Base-by-base conservation (phyloP, 2,329 filamentous ascomycete species). In the Stachybotrys chlorohalonatus region DNA sequence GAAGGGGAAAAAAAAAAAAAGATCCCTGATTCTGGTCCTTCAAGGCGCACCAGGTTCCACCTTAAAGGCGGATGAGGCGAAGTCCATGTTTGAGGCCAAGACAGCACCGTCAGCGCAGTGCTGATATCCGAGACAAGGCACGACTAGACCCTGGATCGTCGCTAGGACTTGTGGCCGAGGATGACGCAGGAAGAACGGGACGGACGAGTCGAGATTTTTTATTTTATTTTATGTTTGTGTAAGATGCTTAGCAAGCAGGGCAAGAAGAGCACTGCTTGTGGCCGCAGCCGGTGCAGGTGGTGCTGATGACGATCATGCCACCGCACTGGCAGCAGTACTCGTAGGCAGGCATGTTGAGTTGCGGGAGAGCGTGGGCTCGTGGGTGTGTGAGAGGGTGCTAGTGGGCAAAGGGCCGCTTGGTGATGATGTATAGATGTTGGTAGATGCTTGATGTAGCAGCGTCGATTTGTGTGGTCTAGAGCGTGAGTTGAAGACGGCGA, bases 291-390 rank as follows among this genome's bases (percentile, higher is more conserved):
- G 68, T 71, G 73, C 78, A 81, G 53, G 71, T 75, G 65, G 70
- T 77, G 75, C 76, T 80, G 70, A 81, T 81, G 71, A 80, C 78
- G 61, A 81, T 78, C 69, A 80, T 77, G 68, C 73, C 69, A 61
- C 75, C 75, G 70, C 78, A 81, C 63, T 78, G 68, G 74, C 78
- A 80, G 75, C 78, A 81, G 69, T 78, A 77, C 61, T 75, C 74
- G 61, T 73, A 75, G 62, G 71, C 68, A 64, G 73, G 70, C 74
- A 76, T 76, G 52, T 61, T 66, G 63, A 24, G 24, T 24, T 24
- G 49, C 58, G 58, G 51, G 59, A 53, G 48, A 54, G 52, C 16
- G 9, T 47, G 15, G n/a, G 46, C 16, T 47, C 16, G 46, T 13
- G 9, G 16, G 46, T 47, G 46, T 9, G 15, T 42, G 36, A 42